phyloP scores from a whole-genome alignment of 805 yeast species.

The Priceomyces carsonii region DNA sequence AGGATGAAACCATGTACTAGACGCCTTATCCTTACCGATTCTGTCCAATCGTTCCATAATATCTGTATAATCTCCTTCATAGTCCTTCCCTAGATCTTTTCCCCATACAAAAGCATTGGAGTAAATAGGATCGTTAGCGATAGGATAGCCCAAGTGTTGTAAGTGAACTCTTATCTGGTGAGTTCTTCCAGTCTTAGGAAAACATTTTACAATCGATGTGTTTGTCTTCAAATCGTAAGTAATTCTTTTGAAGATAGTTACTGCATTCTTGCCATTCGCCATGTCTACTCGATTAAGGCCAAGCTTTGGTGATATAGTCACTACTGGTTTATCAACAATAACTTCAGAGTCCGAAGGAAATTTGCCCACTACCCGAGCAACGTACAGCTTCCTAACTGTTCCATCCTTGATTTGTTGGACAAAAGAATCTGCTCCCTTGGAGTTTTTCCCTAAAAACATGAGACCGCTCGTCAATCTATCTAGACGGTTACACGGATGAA shows the following conservation, averaged over 20 bases:
- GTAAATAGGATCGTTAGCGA: slow-evolving; percentile 68
- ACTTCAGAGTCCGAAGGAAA: slow-evolving; percentile 59
- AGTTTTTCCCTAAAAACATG: slow-evolving; percentile 85
- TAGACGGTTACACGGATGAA: slow-evolving; percentile 81
- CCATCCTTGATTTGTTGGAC: slow-evolving; percentile 72
- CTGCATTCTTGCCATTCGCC: slow-evolving; percentile 66
- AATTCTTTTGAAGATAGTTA: slow-evolving; percentile 65
- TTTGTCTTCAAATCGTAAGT: slow-evolving; percentile 60
- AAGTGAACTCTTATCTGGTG: slow-evolving; percentile 95
- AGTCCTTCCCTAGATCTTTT: slow-evolving; percentile 60
- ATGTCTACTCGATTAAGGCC: slow-evolving; percentile 59
- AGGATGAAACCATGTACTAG: slow-evolving; percentile 69
- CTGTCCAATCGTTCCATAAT: slow-evolving; percentile 53
- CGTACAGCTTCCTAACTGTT: slow-evolving; percentile 74
- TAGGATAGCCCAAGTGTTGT: slow-evolving; percentile 61
- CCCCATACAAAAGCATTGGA: slow-evolving; percentile 87
- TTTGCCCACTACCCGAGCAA: slow-evolving; percentile 85
- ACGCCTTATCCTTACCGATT: slow-evolving; percentile 69
- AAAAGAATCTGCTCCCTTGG: slow-evolving; percentile 75
- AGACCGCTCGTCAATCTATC: slow-evolving; percentile 92
- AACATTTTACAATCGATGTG: slow-evolving; percentile 75
- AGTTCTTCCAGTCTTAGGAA: slow-evolving; percentile 89
- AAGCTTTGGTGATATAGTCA: slow-evolving; percentile 71
- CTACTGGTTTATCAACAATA: slow-evolving; percentile 64
- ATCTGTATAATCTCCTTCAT: slow-evolving; percentile 41